A percentile compares a stretch with the other conserved stretches of the same genome.
Evolutionary conservation across 176 grass and related monocot species (phyloP).

Genomic region (Musa beccarii): DNA sequence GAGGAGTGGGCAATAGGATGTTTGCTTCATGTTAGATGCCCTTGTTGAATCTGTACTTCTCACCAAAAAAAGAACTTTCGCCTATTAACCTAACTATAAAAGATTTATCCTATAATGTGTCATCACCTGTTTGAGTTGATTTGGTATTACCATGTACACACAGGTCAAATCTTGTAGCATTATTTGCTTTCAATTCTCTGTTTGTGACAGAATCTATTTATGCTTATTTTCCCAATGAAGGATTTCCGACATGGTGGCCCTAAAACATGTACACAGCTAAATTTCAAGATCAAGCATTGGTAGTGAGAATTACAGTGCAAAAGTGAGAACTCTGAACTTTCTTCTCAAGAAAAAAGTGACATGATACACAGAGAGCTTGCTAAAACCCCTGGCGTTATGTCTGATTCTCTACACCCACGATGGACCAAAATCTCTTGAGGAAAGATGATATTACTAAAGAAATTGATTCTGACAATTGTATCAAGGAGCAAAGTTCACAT

Average conservation of each 20-base stretch:
- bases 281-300: not conserved
- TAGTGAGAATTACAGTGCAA: too few species aligned
- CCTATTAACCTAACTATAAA: not conserved
- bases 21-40: not conserved
- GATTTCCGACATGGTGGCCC: not conserved
- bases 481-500: conserved; percentile 1
- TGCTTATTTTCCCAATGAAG: not conserved
- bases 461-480: too few species aligned
- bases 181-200: not conserved
- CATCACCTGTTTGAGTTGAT: not conserved
- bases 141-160: not conserved
- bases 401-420: too few species aligned
- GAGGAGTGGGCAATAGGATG: too few species aligned
- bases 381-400: conserved; percentile 33
- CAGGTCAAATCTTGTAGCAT: too few species aligned
- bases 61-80: not conserved
- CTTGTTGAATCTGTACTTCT: not conserved
- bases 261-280: not conserved
- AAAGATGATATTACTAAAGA: too few species aligned
- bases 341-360: conserved; percentile 30
- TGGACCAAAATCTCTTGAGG: too few species aligned
- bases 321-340: conserved; percentile 5
- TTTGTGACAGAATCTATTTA: not conserved
- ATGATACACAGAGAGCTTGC: conserved; percentile 30
- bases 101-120: not conserved